These are phyloP conservation scores for Aspergillus kassunensis DNA, from an alignment of 495 filamentous ascomycete species.

Conservation along the genomic window DNA sequence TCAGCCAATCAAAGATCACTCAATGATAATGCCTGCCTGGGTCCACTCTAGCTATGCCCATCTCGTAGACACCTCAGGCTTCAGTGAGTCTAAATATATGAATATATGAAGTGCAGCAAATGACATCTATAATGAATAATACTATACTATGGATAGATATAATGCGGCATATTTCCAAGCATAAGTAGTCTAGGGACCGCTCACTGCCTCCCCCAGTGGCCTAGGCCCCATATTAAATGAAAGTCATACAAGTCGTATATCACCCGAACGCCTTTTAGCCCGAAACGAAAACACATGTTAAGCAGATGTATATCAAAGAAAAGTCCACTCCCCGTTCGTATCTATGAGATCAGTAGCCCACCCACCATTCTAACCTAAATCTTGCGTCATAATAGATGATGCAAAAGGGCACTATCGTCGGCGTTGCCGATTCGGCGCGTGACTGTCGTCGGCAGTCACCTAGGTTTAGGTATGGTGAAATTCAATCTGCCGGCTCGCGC, in stretches of 20 bases:
- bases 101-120: not conserved
- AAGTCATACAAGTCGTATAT: constrained; percentile 25
- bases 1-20: too few relatives aligned
- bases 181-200: constrained; percentile 16
- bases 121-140: constrained; percentile 9
- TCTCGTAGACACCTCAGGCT: too few relatives aligned
- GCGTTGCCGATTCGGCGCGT: not conserved
- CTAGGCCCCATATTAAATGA: constrained; percentile 12
- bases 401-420: constrained; percentile 14
- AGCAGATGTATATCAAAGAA: constrained; percentile 4
- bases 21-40: too few relatives aligned
- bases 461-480: constrained; percentile 9
- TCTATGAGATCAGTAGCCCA: constrained; percentile 8
- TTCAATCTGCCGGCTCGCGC: constrained; percentile 21
- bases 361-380: constrained; percentile 5
- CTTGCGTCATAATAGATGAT: constrained; percentile 1
- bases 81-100: too few relatives aligned
- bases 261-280: constrained; percentile 22
- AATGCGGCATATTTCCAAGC: constrained; percentile 11
- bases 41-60: too few relatives aligned
- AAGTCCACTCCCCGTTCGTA: constrained; percentile 10
- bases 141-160: constrained; percentile 14
- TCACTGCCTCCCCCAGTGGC: constrained; percentile 3
- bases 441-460: not conserved
- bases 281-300: constrained; percentile 16